Percentiles rank a stretch among this genome's conserved stretches.
phyloP scores from a whole-genome alignment of 228 moss, liverwort and hornwort genomes.

The Sphagnum magellanicum region DNA sequence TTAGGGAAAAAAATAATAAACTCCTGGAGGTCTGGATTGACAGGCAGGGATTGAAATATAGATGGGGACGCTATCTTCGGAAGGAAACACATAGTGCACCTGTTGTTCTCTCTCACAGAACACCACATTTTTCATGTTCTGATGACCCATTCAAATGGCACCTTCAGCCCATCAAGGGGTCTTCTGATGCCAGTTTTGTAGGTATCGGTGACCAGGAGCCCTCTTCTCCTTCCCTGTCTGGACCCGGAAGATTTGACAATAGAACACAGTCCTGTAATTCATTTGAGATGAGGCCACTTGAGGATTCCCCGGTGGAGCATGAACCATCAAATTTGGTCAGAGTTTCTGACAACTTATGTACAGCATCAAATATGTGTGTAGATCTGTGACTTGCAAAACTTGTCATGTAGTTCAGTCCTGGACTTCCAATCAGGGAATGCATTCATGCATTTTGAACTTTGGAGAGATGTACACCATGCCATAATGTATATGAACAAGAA shows the following conservation, averaged over 20 bases:
- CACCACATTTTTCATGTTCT: conserved; percentile 20
- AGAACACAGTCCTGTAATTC: conserved; percentile 15
- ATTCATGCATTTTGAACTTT: no score
- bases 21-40: neutral
- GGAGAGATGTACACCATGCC: no score
- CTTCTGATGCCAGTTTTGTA: conserved; percentile 12
- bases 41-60: conserved; percentile 49
- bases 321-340: no score
- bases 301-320: neutral
- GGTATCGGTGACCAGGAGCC: conserved; percentile 16
- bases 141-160: conserved; percentile 58
- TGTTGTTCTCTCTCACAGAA: conserved; percentile 27
- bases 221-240: conserved; percentile 23
- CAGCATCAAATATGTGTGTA: no score
- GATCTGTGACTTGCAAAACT: no score
- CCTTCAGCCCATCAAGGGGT: conserved; percentile 28
- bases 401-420: no score
- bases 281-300: conserved; percentile 7
- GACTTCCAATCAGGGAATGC: no score
- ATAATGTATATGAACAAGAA: no score
- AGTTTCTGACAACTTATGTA: no score
- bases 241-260: conserved; percentile 19
- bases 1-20: no score
- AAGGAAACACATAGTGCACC: conserved; percentile 22
- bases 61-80: conserved; percentile 42